phyloP scores from a whole-genome alignment of 768 basidiomycete genomes.

The Termitomyces sp. region DNA sequence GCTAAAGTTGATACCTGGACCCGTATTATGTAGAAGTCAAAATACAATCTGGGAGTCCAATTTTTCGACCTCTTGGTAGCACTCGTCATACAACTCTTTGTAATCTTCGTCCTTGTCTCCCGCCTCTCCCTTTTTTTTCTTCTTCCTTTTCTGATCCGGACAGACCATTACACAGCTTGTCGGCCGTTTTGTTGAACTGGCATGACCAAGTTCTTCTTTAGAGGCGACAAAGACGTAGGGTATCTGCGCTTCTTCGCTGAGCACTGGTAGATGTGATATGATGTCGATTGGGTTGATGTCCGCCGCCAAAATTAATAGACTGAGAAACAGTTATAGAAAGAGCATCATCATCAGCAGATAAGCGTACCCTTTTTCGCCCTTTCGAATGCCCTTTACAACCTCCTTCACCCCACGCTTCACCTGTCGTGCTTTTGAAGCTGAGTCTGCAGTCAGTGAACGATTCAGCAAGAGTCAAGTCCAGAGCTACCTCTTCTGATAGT shows the following conservation, averaged over 20 bases:
- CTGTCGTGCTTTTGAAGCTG: conserved; percentile 91
- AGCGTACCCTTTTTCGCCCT: conserved; percentile 92
- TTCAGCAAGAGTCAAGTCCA: not conserved
- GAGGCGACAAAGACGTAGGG: conserved; percentile 88
- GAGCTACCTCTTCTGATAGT: conserved; percentile 82
- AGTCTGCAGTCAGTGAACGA: conserved; percentile 1
- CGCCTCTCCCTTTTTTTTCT: conserved; percentile 51
- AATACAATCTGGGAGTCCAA: conserved; percentile 69
- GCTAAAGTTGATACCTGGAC: not conserved
- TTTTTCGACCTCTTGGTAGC: conserved; percentile 78
- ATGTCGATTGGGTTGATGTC: conserved; percentile 99
- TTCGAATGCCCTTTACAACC: conserved; percentile 94
- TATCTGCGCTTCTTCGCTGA: conserved; percentile 90
- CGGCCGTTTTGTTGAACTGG: conserved; percentile 95
- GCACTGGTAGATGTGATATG: conserved; percentile 91
- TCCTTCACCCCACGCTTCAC: conserved; percentile 98
- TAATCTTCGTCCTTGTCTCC: conserved; percentile 80
- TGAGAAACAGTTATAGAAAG: conserved; percentile 21
- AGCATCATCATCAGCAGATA: not conserved
- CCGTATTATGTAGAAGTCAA: conserved; percentile 24
- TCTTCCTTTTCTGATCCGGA: conserved; percentile 73
- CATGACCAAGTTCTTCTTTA: conserved; percentile 93
- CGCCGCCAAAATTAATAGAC: conserved; percentile 87
- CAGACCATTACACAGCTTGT: conserved; percentile 98
- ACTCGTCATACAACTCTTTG: conserved; percentile 81